These are phyloP conservation scores for Casuarina cunninghamiana DNA, from an alignment of 306 rosid genomes.

Conservation along the genomic window DNA sequence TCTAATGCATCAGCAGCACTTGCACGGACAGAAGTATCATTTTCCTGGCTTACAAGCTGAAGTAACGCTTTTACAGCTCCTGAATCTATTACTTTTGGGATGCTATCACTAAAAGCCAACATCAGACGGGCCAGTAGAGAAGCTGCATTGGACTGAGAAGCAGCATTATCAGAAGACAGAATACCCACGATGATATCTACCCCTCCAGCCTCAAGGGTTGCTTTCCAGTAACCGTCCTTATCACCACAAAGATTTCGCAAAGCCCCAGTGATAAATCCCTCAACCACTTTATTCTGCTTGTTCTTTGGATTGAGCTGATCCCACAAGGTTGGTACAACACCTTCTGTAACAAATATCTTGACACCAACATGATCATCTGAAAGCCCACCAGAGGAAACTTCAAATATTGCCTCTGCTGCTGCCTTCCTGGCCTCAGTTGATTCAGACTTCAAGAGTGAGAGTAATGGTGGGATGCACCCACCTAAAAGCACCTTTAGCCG, in stretches of 20 bases:
- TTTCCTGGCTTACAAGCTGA: constrained; percentile 68
- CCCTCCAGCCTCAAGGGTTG: constrained; percentile 95
- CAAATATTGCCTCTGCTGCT: constrained; percentile 92
- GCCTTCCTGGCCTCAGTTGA: constrained; percentile 81
- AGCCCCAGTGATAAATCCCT: constrained; percentile 94
- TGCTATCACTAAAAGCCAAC: constrained; percentile 89
- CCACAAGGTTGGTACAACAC: constrained; percentile 97
- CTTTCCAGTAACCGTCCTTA: constrained; percentile 92
- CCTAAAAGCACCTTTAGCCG: constrained; percentile 97
- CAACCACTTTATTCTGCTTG: constrained; percentile 82
- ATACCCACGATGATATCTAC: constrained; percentile 88
- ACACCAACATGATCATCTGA: constrained; percentile 89
- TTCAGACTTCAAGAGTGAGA: constrained; percentile 82
- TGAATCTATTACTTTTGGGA: constrained; percentile 87
- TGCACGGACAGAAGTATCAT: constrained; percentile 85
- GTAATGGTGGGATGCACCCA: constrained; percentile 94
- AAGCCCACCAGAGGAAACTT: constrained; percentile 91
- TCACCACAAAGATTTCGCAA: constrained; percentile 95
- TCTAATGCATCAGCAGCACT: constrained; percentile 98
- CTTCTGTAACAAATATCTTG: constrained; percentile 93
- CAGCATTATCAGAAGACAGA: constrained; percentile 80
- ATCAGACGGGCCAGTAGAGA: constrained; percentile 89
- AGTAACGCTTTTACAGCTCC: constrained; percentile 91
- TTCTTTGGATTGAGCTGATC: constrained; percentile 72
- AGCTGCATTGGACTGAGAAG: constrained; percentile 97